Evolutionary conservation across 1,139 yeast genomes (phyloP), one percentile per base, ranked within the genome.

Genomic region (Yamadazyma buinensis): DNA sequence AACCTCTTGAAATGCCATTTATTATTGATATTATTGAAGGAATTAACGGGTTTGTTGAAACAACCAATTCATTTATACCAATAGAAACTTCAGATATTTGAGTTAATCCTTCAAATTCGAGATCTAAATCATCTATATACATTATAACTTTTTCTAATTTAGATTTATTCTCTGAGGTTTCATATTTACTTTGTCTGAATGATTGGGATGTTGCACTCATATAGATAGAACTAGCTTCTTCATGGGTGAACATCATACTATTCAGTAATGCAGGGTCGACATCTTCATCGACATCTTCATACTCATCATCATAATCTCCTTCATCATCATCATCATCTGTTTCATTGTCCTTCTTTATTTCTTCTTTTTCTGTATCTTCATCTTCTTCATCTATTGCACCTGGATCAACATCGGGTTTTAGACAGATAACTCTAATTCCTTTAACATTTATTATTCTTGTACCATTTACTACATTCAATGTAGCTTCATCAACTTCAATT

Each of bases 171-270:
- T 26, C 19, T 9, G 35, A 17, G 32, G 21, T 33, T 3, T 32
- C 30, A 3, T 26, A 20, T 23, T 43, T 42, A 14, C 33, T 41
- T n/a, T 46, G 45, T 39, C 37, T 56, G 44, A 65, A 60, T 3
- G 68, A 48, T 39, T 60, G 64, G 0, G 82, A 78, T 2, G 79
- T 65, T 1, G 96, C 95, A 57, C 95, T 85, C 90, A 85, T 78
- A 52, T 85, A 87, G 22, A 87, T 72, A 2, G 94, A 80, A 31
- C 78, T 73, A 2, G 84, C 83, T 42, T 82, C 84, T 34, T 75
- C 80, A 35, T 77, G 83, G 0, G 92, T 78, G 47, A 80, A 80
- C 26, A 79, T 66, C 61, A 78, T 72, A 47, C 88, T 80, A 32
- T 77, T 75, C 60, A 75, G 61, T 38, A 84, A 49, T 0, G 74